phyloP scores from a whole-genome alignment of 768 basidiomycete genomes.

The Naganishia randhawae region DNA sequence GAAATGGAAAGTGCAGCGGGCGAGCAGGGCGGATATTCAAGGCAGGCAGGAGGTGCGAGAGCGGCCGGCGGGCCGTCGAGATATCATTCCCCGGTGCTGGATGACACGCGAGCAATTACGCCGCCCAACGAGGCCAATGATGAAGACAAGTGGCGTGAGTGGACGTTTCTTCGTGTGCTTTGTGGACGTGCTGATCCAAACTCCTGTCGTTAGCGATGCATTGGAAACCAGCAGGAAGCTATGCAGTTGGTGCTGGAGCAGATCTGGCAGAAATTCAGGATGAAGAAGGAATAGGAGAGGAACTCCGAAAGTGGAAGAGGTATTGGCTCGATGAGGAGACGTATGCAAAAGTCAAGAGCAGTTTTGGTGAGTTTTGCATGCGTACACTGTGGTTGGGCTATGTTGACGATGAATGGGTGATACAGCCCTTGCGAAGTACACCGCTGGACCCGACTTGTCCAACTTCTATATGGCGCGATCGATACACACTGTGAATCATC shows the following conservation, averaged over 20 bases:
- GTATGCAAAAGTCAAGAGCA: slow-evolving; percentile 20
- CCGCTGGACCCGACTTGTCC: slow-evolving; percentile 23
- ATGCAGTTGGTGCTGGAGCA: slow-evolving; percentile 10
- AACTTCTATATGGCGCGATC: slow-evolving; percentile 26
- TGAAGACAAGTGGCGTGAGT: slow-evolving; percentile 29
- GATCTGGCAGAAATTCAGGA: slow-evolving; percentile 19
- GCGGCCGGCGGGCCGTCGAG: background rate
- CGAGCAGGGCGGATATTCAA: background rate
- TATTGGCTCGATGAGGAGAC: slow-evolving; percentile 26
- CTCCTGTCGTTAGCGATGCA: slow-evolving; percentile 16
- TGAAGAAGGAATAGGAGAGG: slow-evolving; percentile 10
- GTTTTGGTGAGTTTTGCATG: slow-evolving; percentile 19
- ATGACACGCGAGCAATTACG: background rate
- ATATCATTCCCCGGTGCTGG: slow-evolving; percentile 5
- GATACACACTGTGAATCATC: slow-evolving; percentile 23
- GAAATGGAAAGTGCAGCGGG: slow-evolving; percentile 1
- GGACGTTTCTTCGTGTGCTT: background rate
- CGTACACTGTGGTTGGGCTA: background rate
- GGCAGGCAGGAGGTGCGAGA: background rate
- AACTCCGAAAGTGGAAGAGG: slow-evolving; percentile 13
- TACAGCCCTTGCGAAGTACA: slow-evolving; percentile 21
- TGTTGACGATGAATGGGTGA: background rate
- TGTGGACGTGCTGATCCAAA: background rate
- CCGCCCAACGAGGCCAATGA: slow-evolving; percentile 16
- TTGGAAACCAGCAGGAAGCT: slow-evolving; percentile 27